Conservation (phyloP, 192 early-diverging fungal species). For the Coemansia sp. region DNA sequence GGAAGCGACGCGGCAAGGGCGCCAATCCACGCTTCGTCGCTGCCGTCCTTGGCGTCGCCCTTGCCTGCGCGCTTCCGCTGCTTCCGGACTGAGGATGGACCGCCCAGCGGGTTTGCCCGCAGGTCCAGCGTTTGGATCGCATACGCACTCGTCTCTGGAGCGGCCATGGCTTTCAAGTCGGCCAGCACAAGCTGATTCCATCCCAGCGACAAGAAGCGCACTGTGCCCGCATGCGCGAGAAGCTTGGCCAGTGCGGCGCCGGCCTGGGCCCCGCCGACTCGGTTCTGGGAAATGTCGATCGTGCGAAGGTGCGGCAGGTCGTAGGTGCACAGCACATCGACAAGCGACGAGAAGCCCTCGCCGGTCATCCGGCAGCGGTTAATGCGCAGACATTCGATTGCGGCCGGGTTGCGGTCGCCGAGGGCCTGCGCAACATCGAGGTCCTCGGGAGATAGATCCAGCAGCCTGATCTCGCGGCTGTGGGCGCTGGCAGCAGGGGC, state of each 20-base stretch:
- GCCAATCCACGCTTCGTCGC: slow-evolving; percentile 7
- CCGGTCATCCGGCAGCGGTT: slow-evolving; percentile 44
- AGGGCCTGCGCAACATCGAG: slow-evolving; percentile 26
- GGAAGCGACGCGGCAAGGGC: slow-evolving; percentile 21
- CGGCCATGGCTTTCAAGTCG: slow-evolving; percentile 12
- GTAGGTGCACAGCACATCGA: slow-evolving; percentile 23
- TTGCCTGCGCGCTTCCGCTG: neutral
- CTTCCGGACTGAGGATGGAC: neutral
- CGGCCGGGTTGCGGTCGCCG: slow-evolving; percentile 22
- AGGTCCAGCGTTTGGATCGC: slow-evolving; percentile 22
- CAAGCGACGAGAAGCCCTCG: slow-evolving; percentile 15
- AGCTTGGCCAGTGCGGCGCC: slow-evolving; percentile 29
- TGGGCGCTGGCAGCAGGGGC: slow-evolving; percentile 1
- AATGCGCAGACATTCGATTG: slow-evolving; percentile 45
- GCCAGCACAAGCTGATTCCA: slow-evolving; percentile 38
- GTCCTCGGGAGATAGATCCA: slow-evolving; percentile 29
- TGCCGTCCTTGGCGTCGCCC: neutral
- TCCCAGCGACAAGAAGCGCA: slow-evolving; percentile 34
- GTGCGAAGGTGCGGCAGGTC: slow-evolving; percentile 26
- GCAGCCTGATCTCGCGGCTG: slow-evolving; percentile 34
- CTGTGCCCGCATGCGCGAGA: slow-evolving; percentile 9
- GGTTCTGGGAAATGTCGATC: slow-evolving; percentile 41
- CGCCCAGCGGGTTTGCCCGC: slow-evolving; percentile 36
- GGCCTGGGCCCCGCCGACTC: slow-evolving; percentile 22
- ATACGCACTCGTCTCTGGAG: neutral